Conservation (phyloP, 306 rosid species). For the Fragaria ananassa region DNA sequence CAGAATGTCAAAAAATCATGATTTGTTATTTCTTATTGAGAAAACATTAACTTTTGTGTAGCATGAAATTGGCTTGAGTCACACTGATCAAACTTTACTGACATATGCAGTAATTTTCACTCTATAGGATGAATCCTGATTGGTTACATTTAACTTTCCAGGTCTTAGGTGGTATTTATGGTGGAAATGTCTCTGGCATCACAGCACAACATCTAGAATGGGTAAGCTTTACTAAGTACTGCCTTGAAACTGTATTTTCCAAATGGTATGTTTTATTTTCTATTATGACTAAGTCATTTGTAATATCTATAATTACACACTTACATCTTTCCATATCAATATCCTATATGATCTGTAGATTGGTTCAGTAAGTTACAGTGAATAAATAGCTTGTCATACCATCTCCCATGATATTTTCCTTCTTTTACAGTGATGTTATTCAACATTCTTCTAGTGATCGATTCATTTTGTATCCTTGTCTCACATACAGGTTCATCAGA, state of each 20-base stretch:
- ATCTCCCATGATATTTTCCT: background rate
- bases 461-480: slow-evolving; percentile 25
- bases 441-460: background rate
- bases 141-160: slow-evolving; percentile 31
- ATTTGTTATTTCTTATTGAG: background rate
- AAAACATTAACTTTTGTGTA: background rate
- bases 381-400: slow-evolving; percentile 2
- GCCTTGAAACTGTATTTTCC: background rate
- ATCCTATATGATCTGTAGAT: background rate
- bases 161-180: slow-evolving; percentile 89
- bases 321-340: background rate
- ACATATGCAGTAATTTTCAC: background rate
- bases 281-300: no score
- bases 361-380: background rate
- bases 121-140: slow-evolving; percentile 5
- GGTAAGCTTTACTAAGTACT: slow-evolving; percentile 39
- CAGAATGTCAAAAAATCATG: background rate
- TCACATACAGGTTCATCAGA: slow-evolving; percentile 72
- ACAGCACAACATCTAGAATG: slow-evolving; percentile 95
- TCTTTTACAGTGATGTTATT: slow-evolving; percentile 11
- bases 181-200: slow-evolving; percentile 78
- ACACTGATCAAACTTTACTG: slow-evolving; percentile 1
- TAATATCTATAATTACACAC: no score
- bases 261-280: background rate
- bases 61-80: background rate